phyloP scores from a whole-genome alignment of 2,329 filamentous ascomycete genomes.

The Talaromyces sp. region DNA sequence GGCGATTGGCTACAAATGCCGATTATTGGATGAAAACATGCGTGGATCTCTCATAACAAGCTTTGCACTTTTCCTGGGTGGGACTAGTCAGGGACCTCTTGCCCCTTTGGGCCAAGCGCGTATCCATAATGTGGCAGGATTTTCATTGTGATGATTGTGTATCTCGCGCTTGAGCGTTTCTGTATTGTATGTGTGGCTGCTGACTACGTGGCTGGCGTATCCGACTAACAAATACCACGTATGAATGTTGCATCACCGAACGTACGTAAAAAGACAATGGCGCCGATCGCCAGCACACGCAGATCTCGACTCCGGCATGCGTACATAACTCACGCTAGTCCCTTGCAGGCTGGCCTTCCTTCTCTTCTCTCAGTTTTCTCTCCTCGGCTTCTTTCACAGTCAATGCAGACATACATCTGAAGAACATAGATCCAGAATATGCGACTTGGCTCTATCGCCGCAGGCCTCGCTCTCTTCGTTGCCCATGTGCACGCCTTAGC shows the following conservation, averaged over 20 bases:
- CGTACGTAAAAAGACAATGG: neutral
- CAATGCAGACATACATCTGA: neutral
- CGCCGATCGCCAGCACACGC: neutral
- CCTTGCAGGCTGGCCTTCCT: neutral
- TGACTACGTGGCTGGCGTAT: neutral
- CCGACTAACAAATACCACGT: neutral
- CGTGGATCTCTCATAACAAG: neutral
- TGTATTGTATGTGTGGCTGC: neutral
- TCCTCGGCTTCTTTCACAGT: neutral
- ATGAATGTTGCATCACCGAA: neutral
- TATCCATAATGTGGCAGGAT: neutral
- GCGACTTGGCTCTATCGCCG: constrained; percentile 13
- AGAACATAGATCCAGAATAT: neutral
- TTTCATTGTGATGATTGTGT: neutral
- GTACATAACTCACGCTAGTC: neutral
- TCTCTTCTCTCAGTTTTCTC: neutral
- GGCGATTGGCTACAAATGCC: too few relatives aligned
- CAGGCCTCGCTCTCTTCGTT: constrained; percentile 18
- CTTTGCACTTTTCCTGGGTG: neutral
- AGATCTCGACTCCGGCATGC: neutral
- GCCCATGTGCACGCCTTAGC: constrained; percentile 21
- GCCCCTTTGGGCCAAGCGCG: neutral
- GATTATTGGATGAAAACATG: too few relatives aligned
- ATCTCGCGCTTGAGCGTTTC: neutral
- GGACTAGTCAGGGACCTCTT: neutral